Evolutionary conservation across 306 rosid genomes (phyloP), one percentile per base, ranked within the genome.

Genomic region (Sindora glabra): DNA sequence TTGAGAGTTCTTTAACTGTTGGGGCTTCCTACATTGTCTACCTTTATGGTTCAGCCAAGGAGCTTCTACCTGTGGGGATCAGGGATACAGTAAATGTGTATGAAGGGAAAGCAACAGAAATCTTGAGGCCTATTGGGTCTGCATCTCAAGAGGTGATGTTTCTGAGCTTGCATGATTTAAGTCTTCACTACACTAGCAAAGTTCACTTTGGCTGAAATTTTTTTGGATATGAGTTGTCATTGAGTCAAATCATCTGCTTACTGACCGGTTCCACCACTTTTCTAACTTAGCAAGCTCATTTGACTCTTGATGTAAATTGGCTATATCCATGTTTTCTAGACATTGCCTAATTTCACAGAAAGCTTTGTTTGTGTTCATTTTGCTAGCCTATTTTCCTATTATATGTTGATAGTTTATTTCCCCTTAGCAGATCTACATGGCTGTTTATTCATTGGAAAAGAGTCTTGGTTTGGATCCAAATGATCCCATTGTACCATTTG

Each of bases 401-500:
- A 11, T 52, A 34, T 42, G 44, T 15, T 64, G 62, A 52, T 34
- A 34, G 21, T 21, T 59, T 47, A 50, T 68, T 58, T 72, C 23
- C 26, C 61, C 23, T 70, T 22, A 21, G 6, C 85, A 92, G 98
- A 78, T 79, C 71, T 88, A 70, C 64, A 41, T 49, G 48, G 69
- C 82, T 23, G 41, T 88, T 23, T 80, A 92, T 79, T 86, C 86
- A 40, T 44, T 83, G 76, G 98, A 88, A 82, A 82, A 74, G 74
- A 72, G 44, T 77, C 75, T 92, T 53, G 98, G 98, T 40, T 76
- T 88, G 79, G 88, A 92, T 69, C 98, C 96, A 41, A 82, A 79
- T 62, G 98, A 92, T 79, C 98, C 96, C n/a, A 34, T 92, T 29
- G 67, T 92, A 75, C 89, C 90, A 41, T 78, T 92, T 74, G 66